phyloP scores from a whole-genome alignment of 768 basidiomycete genomes.

The Boletales sp. region DNA sequence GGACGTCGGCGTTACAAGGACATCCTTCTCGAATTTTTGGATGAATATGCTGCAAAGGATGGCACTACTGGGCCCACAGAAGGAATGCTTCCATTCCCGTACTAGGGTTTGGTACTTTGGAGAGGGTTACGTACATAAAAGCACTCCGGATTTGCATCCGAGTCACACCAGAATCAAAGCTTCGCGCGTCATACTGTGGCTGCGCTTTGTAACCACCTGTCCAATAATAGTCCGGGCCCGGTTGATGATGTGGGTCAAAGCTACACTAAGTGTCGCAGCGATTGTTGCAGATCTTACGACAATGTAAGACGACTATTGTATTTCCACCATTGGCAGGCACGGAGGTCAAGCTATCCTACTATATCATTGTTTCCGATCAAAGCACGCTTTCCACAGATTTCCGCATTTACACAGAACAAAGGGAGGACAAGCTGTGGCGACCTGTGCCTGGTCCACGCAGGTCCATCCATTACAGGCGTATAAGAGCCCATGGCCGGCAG shows the following conservation, averaged over 20 bases:
- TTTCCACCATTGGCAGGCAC: neutral
- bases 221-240: no score
- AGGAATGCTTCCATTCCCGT: conserved; percentile 16
- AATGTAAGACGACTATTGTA: conserved; percentile 3
- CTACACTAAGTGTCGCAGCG: no score
- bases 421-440: conserved; percentile 11
- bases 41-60: conserved; percentile 21
- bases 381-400: conserved; percentile 6
- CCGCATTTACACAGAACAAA: conserved; percentile 15
- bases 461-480: conserved; percentile 4
- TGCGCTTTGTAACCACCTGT: no score
- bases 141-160: no score
- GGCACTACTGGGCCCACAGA: conserved; percentile 11
- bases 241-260: no score
- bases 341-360: no score
- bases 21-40: conserved; percentile 23
- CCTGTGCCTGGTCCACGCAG: conserved; percentile 12
- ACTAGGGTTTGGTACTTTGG: conserved; percentile 4
- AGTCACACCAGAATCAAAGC: neutral
- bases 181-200: neutral
- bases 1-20: conserved; percentile 22
- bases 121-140: neutral
- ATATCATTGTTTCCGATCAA: conserved; percentile 14
- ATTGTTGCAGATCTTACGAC: no score
- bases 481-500: conserved; percentile 7